These are phyloP conservation scores for Myriosclerotinia curreyana DNA, from an alignment of 2,329 filamentous ascomycete species.

Conservation along the genomic window DNA sequence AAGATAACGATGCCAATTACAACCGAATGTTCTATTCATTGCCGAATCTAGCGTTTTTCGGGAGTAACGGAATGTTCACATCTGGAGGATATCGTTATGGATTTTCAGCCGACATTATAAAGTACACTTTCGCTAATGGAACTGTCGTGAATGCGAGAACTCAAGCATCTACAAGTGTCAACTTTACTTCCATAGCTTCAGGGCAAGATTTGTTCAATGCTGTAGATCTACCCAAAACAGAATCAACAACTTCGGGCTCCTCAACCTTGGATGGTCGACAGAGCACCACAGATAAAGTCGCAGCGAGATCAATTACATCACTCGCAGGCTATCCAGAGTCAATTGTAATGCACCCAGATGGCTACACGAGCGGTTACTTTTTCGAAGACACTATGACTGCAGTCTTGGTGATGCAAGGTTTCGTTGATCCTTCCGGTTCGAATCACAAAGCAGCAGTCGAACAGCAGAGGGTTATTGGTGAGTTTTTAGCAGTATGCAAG, in stretches of 20 bases:
- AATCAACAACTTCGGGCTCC: slow-evolving; percentile 13
- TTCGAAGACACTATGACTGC: slow-evolving; percentile 28
- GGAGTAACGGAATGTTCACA: slow-evolving; percentile 27
- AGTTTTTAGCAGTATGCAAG: slow-evolving; percentile 17
- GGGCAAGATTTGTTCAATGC: slow-evolving; percentile 25
- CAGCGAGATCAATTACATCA: slow-evolving; percentile 10
- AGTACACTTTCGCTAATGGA: slow-evolving; percentile 42
- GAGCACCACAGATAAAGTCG: not conserved
- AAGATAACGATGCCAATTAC: slow-evolving; percentile 42
- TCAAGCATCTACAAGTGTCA: slow-evolving; percentile 31
- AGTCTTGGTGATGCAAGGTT: slow-evolving; percentile 27
- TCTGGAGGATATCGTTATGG: slow-evolving; percentile 36
- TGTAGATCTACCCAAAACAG: slow-evolving; percentile 21
- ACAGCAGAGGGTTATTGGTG: slow-evolving; percentile 17
- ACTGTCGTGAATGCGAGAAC: slow-evolving; percentile 36
- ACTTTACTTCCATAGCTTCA: slow-evolving; percentile 29
- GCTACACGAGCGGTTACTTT: slow-evolving; percentile 30
- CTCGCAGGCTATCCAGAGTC: slow-evolving; percentile 26
- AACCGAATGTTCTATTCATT: slow-evolving; percentile 41
- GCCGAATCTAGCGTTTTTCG: slow-evolving; percentile 8
- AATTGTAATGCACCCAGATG: slow-evolving; percentile 23
- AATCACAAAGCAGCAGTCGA: not conserved
- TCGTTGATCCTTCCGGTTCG: slow-evolving; percentile 29
- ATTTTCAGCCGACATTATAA: slow-evolving; percentile 36
- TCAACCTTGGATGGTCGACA: not conserved